phyloP scores from a whole-genome alignment of 345 rosid genomes.

The Durio zibethinus region DNA sequence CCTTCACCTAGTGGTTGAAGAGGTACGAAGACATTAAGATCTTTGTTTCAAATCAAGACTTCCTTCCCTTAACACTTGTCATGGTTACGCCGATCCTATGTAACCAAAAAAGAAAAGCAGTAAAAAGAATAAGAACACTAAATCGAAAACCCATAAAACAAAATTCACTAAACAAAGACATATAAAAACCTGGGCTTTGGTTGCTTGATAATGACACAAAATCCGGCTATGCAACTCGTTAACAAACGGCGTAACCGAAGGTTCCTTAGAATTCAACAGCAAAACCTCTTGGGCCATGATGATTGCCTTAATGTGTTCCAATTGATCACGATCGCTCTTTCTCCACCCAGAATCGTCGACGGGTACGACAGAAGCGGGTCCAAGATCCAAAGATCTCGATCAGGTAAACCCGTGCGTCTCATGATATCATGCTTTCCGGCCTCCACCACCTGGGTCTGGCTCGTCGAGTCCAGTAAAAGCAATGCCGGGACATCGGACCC shows the following conservation, averaged over 20 bases:
- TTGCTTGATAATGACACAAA: conserved; percentile 55
- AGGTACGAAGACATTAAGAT: too few species aligned
- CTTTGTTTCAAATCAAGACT: too few species aligned
- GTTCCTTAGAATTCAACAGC: conserved; percentile 77
- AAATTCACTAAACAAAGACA: background rate
- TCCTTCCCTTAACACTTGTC: too few species aligned
- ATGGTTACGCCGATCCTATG: too few species aligned
- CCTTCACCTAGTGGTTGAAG: too few species aligned
- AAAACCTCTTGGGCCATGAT: conserved; percentile 84
- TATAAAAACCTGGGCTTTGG: conserved; percentile 54
- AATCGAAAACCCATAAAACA: background rate
- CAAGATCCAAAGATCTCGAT: conserved; percentile 82
- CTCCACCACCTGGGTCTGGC: conserved; percentile 50
- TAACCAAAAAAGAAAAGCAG: too few species aligned
- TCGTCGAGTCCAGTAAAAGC: conserved; percentile 60
- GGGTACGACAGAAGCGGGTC: conserved; percentile 94
- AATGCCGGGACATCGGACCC: conserved; percentile 63
- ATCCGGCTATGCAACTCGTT: conserved; percentile 69
- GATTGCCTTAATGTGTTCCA: conserved; percentile 94
- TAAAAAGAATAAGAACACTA: background rate
- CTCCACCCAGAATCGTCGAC: conserved; percentile 81
- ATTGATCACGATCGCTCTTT: conserved; percentile 83
- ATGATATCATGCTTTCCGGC: conserved; percentile 84
- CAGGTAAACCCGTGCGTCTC: conserved; percentile 92
- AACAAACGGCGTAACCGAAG: conserved; percentile 72